Evolutionary conservation across 2,329 filamentous ascomycete genomes (phyloP), one percentile per base, ranked within the genome.

Genomic region (Dothiorella sarmentorum): DNA sequence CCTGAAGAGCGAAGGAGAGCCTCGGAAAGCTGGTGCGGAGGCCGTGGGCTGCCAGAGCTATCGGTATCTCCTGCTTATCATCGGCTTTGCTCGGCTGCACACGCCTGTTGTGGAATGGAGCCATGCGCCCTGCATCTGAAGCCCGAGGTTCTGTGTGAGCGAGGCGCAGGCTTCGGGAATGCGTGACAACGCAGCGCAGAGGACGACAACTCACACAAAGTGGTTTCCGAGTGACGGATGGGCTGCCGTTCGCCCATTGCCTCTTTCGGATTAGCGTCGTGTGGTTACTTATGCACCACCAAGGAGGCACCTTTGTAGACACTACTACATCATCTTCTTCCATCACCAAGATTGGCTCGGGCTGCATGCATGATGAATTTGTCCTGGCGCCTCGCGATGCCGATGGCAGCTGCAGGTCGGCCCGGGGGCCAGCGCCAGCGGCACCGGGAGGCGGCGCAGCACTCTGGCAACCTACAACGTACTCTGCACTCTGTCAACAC

Each of bases 51-150:
- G 11, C 31, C 33, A 11, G 6, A 53, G 52, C 52, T 33, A 44
- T 44, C 52, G n/a, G 17, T 24, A 33, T 11, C n/a, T n/a, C n/a
- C n/a, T n/a, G 51, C 51, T 55, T 55, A 55, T 55, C 51, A 37
- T 55, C 51, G 51, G 51, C 51, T 40, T 40, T 55, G 33, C 17
- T 56, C 52, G 52, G 38, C 20, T 56, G 38, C 11, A 43, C 52
- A 13, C 35, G 35, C 49, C 49, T 7, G 10, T 40, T 31, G 35
- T 24, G 33, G 49, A n/a, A 18, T 53, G 24, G 49, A 18, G 33
- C 6, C 35, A 11, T 22, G 29, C 18, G 29, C 26, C 42, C 24
- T 27, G 24, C 40, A 9, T 26, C 20, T 27, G 22, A 22, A 4
- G 35, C 9, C 29, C n/a, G n/a, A n/a, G n/a, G n/a, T n/a, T n/a